Percentiles rank a stretch among this genome's conserved stretches.
Conservation (phyloP, 345 rosid species). For the Boechera retrofracta region DNA sequence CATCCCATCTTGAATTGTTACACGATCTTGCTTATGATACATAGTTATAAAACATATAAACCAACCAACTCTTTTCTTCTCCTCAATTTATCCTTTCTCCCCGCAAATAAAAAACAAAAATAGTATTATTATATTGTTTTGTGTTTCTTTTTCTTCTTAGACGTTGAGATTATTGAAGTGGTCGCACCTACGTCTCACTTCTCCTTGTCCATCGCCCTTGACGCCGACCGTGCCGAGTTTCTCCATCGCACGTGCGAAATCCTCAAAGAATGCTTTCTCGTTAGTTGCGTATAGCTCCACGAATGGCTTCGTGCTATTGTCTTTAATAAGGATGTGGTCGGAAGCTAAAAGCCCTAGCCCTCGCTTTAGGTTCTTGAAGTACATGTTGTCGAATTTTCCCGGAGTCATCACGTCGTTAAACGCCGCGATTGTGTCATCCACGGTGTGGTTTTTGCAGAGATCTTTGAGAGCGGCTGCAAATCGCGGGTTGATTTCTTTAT, state of each 20-base stretch:
- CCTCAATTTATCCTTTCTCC: constrained; percentile 15
- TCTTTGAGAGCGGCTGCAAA: constrained; percentile 51
- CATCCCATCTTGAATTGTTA: constrained; percentile 20
- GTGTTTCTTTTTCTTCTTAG: not conserved
- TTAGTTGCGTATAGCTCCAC: constrained; percentile 52
- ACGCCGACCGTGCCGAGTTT: constrained; percentile 50
- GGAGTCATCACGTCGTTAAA: constrained; percentile 68
- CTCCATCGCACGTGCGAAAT: constrained; percentile 57
- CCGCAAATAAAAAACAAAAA: constrained; percentile 19
- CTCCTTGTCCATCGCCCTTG: constrained; percentile 55
- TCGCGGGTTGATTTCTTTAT: constrained; percentile 46
- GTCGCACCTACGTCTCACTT: constrained; percentile 62
- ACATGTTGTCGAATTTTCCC: constrained; percentile 59
- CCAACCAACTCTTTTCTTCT: constrained; percentile 27
- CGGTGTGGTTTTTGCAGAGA: constrained; percentile 47
- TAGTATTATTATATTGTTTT: not conserved
- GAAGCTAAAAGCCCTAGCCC: constrained; percentile 53
- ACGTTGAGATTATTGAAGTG: constrained; percentile 50
- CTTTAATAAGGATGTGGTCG: constrained; percentile 44
- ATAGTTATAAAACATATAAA: constrained; percentile 10
- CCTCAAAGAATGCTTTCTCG: constrained; percentile 52
- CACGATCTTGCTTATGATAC: constrained; percentile 28
- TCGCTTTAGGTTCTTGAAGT: constrained; percentile 50
- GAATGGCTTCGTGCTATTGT: constrained; percentile 48
- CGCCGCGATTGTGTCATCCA: constrained; percentile 52